Evolutionary conservation across 1,284 basidiomycete genomes (phyloP).

Genomic region (Kwoniella shivajii): DNA sequence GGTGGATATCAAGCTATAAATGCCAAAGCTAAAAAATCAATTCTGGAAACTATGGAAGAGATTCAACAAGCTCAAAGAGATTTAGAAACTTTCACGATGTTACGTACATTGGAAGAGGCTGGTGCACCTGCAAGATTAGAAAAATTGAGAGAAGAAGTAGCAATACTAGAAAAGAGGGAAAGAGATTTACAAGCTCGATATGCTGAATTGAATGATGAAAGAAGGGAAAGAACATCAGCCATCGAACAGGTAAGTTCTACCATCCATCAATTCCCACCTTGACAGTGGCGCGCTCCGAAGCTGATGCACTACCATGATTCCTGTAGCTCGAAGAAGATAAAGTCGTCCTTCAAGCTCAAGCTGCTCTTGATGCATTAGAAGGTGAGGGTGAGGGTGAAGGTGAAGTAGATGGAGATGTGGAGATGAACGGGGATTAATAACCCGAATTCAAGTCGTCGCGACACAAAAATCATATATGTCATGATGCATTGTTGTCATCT

Average conservation of each 20-base stretch:
- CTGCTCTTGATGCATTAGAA: constrained; percentile 49
- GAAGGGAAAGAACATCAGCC: constrained; percentile 64
- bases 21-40: constrained; percentile 66
- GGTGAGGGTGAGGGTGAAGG: constrained; percentile 19
- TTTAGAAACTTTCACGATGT: constrained; percentile 71
- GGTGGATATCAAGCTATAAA: constrained; percentile 88
- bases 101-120: constrained; percentile 70
- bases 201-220: constrained; percentile 75
- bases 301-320: constrained; percentile 6
- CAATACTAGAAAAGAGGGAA: constrained; percentile 73
- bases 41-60: constrained; percentile 70
- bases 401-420: constrained; percentile 13
- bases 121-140: constrained; percentile 74
- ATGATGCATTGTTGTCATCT: constrained; percentile 16
- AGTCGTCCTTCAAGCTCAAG: constrained; percentile 49
- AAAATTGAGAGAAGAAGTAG: constrained; percentile 79
- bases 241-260: constrained; percentile 57
- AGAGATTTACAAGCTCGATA: constrained; percentile 74
- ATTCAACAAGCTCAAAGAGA: constrained; percentile 70
- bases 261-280: not conserved
- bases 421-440: constrained; percentile 9
- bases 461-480: not conserved
- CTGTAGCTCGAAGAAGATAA: constrained; percentile 52
- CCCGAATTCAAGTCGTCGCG: not conserved
- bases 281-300: not conserved